These are phyloP conservation scores for Cordyceps cicadae DNA, from an alignment of 2,329 filamentous ascomycete genomes.

Conservation along the genomic window DNA sequence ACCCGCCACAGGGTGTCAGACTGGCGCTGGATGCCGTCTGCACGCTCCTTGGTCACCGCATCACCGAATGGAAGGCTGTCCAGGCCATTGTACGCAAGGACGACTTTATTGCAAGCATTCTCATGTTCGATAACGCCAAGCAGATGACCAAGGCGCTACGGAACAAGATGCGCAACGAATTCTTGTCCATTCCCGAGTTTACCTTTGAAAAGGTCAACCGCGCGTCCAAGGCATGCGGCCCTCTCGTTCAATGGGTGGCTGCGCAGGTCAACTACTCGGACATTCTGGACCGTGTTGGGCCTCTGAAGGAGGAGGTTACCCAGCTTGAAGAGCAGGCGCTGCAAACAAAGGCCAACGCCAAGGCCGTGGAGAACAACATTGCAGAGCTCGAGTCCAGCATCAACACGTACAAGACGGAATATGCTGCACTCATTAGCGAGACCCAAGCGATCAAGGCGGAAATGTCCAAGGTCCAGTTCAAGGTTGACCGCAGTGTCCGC, in stretches of 20 bases:
- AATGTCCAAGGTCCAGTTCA: slow-evolving; percentile 94
- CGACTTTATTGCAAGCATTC: slow-evolving; percentile 96
- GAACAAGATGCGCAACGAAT: slow-evolving; percentile 86
- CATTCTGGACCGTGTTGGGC: slow-evolving; percentile 88
- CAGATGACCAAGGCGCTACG: slow-evolving; percentile 83
- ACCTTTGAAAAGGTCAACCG: slow-evolving; percentile 94
- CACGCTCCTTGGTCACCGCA: slow-evolving; percentile 83
- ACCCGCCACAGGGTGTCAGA: slow-evolving; percentile 82
- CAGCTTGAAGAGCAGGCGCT: slow-evolving; percentile 81
- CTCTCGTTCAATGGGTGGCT: slow-evolving; percentile 91
- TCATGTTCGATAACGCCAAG: slow-evolving; percentile 91
- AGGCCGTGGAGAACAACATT: slow-evolving; percentile 85
- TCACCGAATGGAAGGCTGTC: slow-evolving; percentile 84
- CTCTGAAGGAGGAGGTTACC: slow-evolving; percentile 80
- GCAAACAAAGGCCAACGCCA: slow-evolving; percentile 87
- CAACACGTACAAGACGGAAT: slow-evolving; percentile 90
- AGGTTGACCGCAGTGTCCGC: slow-evolving; percentile 92
- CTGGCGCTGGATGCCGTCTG: slow-evolving; percentile 95
- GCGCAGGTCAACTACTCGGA: slow-evolving; percentile 98
- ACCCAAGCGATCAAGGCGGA: slow-evolving; percentile 95
- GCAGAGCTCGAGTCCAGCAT: slow-evolving; percentile 80
- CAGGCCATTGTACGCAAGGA: slow-evolving; percentile 82
- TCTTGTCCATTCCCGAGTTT: slow-evolving; percentile 86
- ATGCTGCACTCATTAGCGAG: slow-evolving; percentile 90
- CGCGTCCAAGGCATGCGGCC: slow-evolving; percentile 93